Evolutionary conservation across 257 asterid genomes (phyloP).

Genomic region (Scutellaria barbata): DNA sequence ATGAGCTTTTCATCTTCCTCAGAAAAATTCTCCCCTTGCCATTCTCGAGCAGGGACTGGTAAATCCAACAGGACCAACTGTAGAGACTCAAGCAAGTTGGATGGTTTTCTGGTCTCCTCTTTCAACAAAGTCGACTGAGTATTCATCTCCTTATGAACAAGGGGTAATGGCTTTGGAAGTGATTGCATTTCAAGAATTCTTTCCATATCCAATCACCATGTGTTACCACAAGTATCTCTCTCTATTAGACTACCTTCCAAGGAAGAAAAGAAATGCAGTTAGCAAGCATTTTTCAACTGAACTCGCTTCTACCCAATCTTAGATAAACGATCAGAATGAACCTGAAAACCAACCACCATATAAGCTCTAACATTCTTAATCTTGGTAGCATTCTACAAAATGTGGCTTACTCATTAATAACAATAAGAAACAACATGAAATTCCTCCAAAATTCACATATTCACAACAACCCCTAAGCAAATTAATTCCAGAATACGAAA

Average conservation of each 20-base stretch:
- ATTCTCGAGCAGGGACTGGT: conserved; percentile 42
- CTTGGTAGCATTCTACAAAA: neutral
- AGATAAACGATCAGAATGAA: conserved; percentile 1
- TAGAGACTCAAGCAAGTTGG: conserved; percentile 35
- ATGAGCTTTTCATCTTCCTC: conserved; percentile 53
- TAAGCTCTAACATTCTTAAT: neutral
- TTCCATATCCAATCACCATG: conserved; percentile 50
- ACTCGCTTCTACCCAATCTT: conserved; percentile 17
- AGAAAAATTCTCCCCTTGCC: conserved; percentile 49
- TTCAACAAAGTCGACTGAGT: conserved; percentile 36
- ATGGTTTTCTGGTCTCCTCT: conserved; percentile 42
- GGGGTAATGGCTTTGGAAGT: conserved; percentile 47
- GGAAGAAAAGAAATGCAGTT: conserved; percentile 15
- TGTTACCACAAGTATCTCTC: conserved; percentile 51
- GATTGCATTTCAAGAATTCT: conserved; percentile 48
- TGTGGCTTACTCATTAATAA: neutral
- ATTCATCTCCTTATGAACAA: conserved; percentile 40
- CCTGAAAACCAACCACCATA: conserved; percentile 16
- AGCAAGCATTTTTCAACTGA: conserved; percentile 21
- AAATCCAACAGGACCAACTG: conserved; percentile 45
- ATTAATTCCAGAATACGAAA: neutral
- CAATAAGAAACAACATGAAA: neutral
- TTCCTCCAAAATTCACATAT: conserved; percentile 5
- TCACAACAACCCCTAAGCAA: neutral
- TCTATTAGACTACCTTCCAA: conserved; percentile 25